A percentile compares a stretch with the other conserved stretches of the same genome.
Evolutionary conservation across 2,329 filamentous ascomycete species (phyloP).

Genomic region (Scedosporium apiospermum): DNA sequence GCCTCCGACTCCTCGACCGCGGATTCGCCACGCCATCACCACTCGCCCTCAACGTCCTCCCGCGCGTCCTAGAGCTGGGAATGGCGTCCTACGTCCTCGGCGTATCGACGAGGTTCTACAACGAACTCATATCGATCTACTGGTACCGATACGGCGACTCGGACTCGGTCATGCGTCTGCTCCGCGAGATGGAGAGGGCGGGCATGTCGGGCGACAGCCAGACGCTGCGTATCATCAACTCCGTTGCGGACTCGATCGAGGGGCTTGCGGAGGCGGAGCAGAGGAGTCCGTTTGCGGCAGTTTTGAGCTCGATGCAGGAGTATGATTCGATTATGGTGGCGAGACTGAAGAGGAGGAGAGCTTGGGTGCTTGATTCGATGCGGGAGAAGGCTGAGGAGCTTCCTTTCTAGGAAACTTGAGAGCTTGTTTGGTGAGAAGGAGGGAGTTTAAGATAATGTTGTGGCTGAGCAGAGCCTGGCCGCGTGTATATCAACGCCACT

Average conservation of each 20-base stretch:
- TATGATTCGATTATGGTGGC: constrained; percentile 1
- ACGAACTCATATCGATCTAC: constrained; percentile 51
- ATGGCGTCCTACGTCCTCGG: constrained; percentile 63
- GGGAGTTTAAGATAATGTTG: neutral
- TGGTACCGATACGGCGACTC: constrained; percentile 55
- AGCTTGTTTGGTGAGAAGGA: neutral
- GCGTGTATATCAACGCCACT: neutral
- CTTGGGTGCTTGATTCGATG: constrained; percentile 1
- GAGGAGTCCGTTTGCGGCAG: neutral
- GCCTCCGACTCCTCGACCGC: constrained; percentile 45
- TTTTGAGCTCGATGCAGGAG: constrained; percentile 4
- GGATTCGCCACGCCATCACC: constrained; percentile 49
- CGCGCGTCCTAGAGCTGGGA: constrained; percentile 58
- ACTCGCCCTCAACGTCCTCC: constrained; percentile 51
- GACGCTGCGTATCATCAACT: constrained; percentile 29
- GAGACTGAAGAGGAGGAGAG: neutral
- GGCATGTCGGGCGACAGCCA: constrained; percentile 47
- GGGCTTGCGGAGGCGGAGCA: neutral
- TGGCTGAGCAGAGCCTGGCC: neutral
- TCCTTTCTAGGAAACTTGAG: neutral
- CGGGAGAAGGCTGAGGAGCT: constrained; percentile 1
- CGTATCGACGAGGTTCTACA: constrained; percentile 60
- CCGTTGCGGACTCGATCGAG: constrained; percentile 13
- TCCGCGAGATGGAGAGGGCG: constrained; percentile 57
- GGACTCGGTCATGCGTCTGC: constrained; percentile 39